These are phyloP conservation scores for Ceratobasidium sp. DNA, from an alignment of 1,284 basidiomycete genomes.

Conservation along the genomic window DNA sequence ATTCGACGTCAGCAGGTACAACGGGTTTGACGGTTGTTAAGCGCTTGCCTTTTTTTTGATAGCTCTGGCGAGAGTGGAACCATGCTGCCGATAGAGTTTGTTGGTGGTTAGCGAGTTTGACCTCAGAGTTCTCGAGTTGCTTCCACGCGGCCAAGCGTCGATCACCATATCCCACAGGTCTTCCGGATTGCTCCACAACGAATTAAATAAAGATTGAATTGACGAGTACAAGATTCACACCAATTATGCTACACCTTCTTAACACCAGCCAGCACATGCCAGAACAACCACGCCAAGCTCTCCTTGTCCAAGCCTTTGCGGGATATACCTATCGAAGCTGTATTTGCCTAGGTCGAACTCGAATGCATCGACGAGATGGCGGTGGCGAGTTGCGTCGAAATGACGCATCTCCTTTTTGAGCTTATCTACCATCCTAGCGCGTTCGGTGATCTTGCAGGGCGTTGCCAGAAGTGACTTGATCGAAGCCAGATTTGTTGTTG, in stretches of 20 bases:
- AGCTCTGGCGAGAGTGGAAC: slow-evolving; percentile 51
- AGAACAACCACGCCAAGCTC: slow-evolving; percentile 72
- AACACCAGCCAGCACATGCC: slow-evolving; percentile 80
- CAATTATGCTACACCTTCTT: slow-evolving; percentile 81
- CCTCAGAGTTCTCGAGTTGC: slow-evolving; percentile 75
- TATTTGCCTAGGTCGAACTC: slow-evolving; percentile 76
- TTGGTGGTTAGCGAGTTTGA: slow-evolving; percentile 70
- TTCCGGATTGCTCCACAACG: slow-evolving; percentile 63
- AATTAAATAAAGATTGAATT: background rate
- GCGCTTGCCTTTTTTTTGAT: slow-evolving; percentile 50
- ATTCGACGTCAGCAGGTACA: slow-evolving; percentile 50
- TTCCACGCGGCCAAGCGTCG: slow-evolving; percentile 68
- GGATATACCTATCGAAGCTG: slow-evolving; percentile 80
- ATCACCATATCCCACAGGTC: slow-evolving; percentile 74
- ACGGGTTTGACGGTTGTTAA: slow-evolving; percentile 33
- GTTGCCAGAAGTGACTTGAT: slow-evolving; percentile 67
- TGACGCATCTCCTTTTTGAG: slow-evolving; percentile 74
- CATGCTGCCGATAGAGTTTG: slow-evolving; percentile 57
- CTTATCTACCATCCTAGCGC: slow-evolving; percentile 74
- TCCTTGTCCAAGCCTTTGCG: slow-evolving; percentile 70
- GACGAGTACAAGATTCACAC: slow-evolving; percentile 52
- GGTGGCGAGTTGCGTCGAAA: slow-evolving; percentile 76
- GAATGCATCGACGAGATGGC: slow-evolving; percentile 79
- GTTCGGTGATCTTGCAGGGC: slow-evolving; percentile 45
- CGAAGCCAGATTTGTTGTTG: slow-evolving; percentile 60